Base-by-base conservation (phyloP, 441 rosid genomes). In the Pelargonium australe region DNA sequence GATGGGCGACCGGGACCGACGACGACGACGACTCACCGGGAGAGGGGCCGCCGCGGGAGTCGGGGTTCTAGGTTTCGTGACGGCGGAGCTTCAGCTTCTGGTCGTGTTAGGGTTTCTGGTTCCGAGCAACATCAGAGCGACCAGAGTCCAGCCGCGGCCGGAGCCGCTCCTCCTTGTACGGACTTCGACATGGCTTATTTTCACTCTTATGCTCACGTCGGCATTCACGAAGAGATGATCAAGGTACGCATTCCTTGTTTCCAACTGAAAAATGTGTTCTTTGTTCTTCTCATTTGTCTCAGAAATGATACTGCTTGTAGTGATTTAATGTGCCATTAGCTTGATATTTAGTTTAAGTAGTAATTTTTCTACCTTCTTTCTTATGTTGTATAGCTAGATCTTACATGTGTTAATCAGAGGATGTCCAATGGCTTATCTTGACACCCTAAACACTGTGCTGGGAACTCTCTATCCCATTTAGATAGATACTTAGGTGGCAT, bases 181-280 rank as follows among this genome's bases (percentile, higher is more conserved):
- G 97, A 90, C 84, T 94, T 95, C 75, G 99, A 91, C 70, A 79
- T 83, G 73, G 96, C 99, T 17, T 95, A 91, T 76, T 94, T 94
- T 49, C 86, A 91, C 75, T 87, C 97, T 3, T 91, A 94, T 61
- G 96, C 99, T 69, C 99, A 94, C 75, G 86, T 94, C 23, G 99
- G 97, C 73, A 86, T 95, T 69, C 99, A 95, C 73, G 96, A 95
- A 81, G 96, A 95, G 79, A 95, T 90, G 99, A 88, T 95, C 85
- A 95, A 95, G 92, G 98, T 82, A 25, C 64, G 47, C 49, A 49
- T 61, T 41, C 53, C 14, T n/a, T 43, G 0, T 68, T 34, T 49
- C 64, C 66, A 16, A 53, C 13, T 14, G 13, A 1, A 3, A 19
- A 53, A 53, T 14, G 60, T 53, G 60, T 53, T 53, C 16, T 6